Conservation (phyloP, 352 stramenopile genomes). For the Elongisporangium senticosum region DNA sequence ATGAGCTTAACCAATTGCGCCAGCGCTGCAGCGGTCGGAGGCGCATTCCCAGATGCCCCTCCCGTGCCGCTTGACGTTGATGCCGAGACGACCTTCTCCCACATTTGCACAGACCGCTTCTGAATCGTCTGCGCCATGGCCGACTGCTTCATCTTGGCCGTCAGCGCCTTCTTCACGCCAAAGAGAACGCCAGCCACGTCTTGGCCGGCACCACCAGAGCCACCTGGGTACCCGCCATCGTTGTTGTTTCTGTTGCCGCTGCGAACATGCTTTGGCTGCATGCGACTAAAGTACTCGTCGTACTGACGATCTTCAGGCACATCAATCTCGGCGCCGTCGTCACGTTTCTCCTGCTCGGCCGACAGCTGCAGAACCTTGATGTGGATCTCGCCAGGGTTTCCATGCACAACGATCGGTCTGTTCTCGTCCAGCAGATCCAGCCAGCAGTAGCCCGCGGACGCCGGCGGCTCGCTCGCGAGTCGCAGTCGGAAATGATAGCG, state of each 20-base stretch:
- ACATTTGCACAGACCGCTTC: slow-evolving; percentile 69
- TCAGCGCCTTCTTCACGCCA: slow-evolving; percentile 70
- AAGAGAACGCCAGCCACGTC: slow-evolving; percentile 61
- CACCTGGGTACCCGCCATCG: slow-evolving; percentile 4
- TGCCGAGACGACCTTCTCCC: slow-evolving; percentile 57
- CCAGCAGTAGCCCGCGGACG: slow-evolving; percentile 54
- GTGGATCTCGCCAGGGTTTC: slow-evolving; percentile 31
- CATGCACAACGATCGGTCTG: slow-evolving; percentile 29
- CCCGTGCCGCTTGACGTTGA: slow-evolving; percentile 14
- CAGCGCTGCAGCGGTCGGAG: slow-evolving; percentile 52
- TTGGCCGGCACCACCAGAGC: slow-evolving; percentile 15
- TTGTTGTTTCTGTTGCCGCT: not conserved
- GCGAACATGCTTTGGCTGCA: slow-evolving; percentile 18
- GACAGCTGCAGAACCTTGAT: slow-evolving; percentile 79
- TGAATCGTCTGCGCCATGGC: slow-evolving; percentile 59
- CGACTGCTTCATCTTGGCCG: slow-evolving; percentile 81
- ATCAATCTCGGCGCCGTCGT: slow-evolving; percentile 39
- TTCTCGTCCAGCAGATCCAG: slow-evolving; percentile 58
- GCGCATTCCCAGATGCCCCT: slow-evolving; percentile 18
- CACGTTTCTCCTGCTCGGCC: slow-evolving; percentile 3
- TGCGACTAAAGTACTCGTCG: slow-evolving; percentile 49
- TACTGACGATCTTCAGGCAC: slow-evolving; percentile 64
- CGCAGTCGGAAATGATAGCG: slow-evolving; percentile 77
- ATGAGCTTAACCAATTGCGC: slow-evolving; percentile 66
- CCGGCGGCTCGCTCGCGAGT: slow-evolving; percentile 10